A percentile compares a stretch with the other conserved stretches of the same genome.
These are phyloP conservation scores for Fonsecaea pugnacius DNA, from an alignment of 2,329 filamentous ascomycete species.

Conservation along the genomic window DNA sequence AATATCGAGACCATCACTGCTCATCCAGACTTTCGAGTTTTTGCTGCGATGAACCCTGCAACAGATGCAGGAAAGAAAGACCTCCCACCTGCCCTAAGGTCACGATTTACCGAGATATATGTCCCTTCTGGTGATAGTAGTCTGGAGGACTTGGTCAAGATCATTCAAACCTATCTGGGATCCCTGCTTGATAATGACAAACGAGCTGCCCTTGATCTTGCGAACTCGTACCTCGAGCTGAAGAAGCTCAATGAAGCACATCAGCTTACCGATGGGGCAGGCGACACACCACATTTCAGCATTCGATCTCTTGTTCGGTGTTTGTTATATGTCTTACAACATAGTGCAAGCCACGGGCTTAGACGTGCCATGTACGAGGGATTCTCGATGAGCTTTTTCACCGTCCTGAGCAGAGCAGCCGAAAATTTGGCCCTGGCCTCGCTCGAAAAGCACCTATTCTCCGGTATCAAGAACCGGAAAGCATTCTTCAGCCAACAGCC, in stretches of 20 bases:
- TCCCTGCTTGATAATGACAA: constrained; percentile 72
- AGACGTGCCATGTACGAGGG: constrained; percentile 89
- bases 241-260: constrained; percentile 81
- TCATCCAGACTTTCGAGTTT: constrained; percentile 91
- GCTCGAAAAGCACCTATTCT: constrained; percentile 79
- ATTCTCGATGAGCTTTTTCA: constrained; percentile 97
- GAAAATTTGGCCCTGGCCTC: constrained; percentile 77
- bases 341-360: constrained; percentile 80
- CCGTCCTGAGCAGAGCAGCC: constrained; percentile 79
- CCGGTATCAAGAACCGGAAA: constrained; percentile 68
- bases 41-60: constrained; percentile 98
- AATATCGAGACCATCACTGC: constrained; percentile 88
- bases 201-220: constrained; percentile 77
- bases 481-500: constrained; percentile 79
- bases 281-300: constrained; percentile 96
- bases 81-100: constrained; percentile 82
- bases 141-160: constrained; percentile 79
- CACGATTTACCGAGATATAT: constrained; percentile 93
- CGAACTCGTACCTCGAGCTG: constrained; percentile 83
- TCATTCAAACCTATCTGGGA: constrained; percentile 86
- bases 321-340: constrained; percentile 82
- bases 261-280: constrained; percentile 87
- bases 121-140: constrained; percentile 88
- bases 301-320: constrained; percentile 90
- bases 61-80: constrained; percentile 97